These are phyloP conservation scores for Coemansia asiatica DNA, from an alignment of 192 early-diverging fungal species.

Conservation along the genomic window DNA sequence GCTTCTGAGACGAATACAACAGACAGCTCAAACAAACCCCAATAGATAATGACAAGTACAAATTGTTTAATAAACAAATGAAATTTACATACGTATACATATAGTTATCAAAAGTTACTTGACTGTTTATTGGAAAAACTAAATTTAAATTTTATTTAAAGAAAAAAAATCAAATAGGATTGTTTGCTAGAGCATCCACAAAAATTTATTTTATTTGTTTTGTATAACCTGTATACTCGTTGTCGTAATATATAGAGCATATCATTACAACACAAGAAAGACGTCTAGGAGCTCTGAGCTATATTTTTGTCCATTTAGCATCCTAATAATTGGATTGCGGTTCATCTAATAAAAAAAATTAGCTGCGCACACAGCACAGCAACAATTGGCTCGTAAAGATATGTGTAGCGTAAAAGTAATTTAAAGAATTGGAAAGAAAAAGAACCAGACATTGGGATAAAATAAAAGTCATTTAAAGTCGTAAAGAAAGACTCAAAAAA, in stretches of 20 bases:
- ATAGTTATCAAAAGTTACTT: no score
- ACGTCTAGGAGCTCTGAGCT: neutral
- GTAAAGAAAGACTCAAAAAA: neutral
- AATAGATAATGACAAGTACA: neutral
- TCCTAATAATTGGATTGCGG: neutral
- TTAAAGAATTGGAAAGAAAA: neutral
- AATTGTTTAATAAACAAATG: neutral
- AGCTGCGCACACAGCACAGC: neutral
- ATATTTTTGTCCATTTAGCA: neutral
- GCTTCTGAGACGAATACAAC: constrained; percentile 3
- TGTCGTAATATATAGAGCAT: neutral
- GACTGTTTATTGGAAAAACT: neutral
- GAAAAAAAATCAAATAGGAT: no score
- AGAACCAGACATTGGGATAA: neutral
- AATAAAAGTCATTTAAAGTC: neutral
- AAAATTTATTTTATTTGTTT: neutral
- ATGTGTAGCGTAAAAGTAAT: neutral
- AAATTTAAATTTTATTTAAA: neutral
- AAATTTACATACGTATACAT: no score
- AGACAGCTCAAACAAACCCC: neutral
- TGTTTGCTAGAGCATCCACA: no score
- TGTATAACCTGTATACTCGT: neutral
- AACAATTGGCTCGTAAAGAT: neutral
- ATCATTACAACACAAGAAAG: neutral
- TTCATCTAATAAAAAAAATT: neutral